Base-by-base conservation (phyloP, 2,329 filamentous ascomycete species). In the Fusarium pininemorale region DNA sequence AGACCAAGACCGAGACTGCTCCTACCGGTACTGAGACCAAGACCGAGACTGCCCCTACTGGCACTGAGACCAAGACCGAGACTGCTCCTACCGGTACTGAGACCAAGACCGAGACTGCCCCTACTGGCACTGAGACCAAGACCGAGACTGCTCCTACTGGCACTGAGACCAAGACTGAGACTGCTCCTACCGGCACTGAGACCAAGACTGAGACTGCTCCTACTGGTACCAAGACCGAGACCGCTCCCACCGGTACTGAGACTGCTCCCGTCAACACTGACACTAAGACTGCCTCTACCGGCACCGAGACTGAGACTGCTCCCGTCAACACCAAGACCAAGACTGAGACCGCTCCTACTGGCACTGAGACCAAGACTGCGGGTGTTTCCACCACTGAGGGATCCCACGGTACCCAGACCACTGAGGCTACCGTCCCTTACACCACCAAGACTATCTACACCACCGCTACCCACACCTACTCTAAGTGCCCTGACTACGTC, bases 391-490 rank as follows among this genome's bases (percentile, higher is more conserved):
- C 57, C 45, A 62, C 59, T 20, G 60, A 55, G 58, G 62, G 62
- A 13, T 35, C 56, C 12, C 30, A 64, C 56, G 62, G 62, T 22
- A 41, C 57, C 30, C 24, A 64, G 37, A 71, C 69, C 42, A 73
- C 70, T 10, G 51, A 63, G 39, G 66, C 66, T 56, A 69, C 73
- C 47, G 53, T 55, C 47, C 66, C 69, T 51, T 68, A 76, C 73
- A 81, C 80, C 41, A 81, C 80, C 42, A 79, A 80, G 41, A 82
- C 81, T 56, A 63, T 82, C 73, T 81, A 72, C 73, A 75, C 74
- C 51, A 82, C 80, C 38, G 58, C 66, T 28, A 71, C 67, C 22
- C 67, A 78, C 61, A 81, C 79, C 39, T 75, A 79, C 60, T 79
- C 81, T 13, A 56, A 75, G 39, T 82, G 81, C 71, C 76, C 80